Base-by-base conservation (phyloP, 2,329 filamentous ascomycete species). In the Aspergillus brunneoviolaceus region DNA sequence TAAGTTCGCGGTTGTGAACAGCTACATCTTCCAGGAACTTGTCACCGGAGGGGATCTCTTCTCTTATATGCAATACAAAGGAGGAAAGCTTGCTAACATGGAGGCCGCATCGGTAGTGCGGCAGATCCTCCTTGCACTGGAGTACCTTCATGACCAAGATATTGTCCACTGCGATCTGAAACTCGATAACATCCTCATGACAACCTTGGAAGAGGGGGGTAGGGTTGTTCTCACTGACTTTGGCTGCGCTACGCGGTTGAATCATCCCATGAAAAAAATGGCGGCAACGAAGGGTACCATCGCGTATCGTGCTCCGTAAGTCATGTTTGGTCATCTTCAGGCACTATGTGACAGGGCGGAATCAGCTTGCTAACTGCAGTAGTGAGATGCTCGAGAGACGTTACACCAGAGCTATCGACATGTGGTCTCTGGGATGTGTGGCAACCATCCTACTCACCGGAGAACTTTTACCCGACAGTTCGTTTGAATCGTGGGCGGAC, bases 131-230 rank as follows among this genome's bases (percentile, higher is more conserved):
- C 80, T 84, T 57, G 86, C 83, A 2, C 69, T 87, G n/a, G 73
- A 84, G 16, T 86, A 87, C 65, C 72, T 88, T 0, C 86, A 88
- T 67, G 71, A 75, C 3, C 75, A 78, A 7, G 74, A 80, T 47
- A 82, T 88, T 49, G 84, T 84, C 4, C 86, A 88, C 69, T 78
- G 86, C 33, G 86, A 88, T 66, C 76, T 88, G 52, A 88, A 88
- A 66, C 85, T 85, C 0, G 85, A 88, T 55, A 88, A 88, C 64
- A 81, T 88, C 9, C 76, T 88, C 31, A 80, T 88, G 78, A 83
- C 82, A 0, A 84, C 82, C 1, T 76, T 82, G 55, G 74, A 77
- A 14, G 73, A 76, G 49, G 80, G 81, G 3, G 78, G 79, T 23
- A 79, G 86, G 23, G 76, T 87, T 7, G 77, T 88, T 1, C 75